Evolutionary conservation across 2,329 filamentous ascomycete genomes (phyloP).

Genomic region (Corinectria fuckeliana): DNA sequence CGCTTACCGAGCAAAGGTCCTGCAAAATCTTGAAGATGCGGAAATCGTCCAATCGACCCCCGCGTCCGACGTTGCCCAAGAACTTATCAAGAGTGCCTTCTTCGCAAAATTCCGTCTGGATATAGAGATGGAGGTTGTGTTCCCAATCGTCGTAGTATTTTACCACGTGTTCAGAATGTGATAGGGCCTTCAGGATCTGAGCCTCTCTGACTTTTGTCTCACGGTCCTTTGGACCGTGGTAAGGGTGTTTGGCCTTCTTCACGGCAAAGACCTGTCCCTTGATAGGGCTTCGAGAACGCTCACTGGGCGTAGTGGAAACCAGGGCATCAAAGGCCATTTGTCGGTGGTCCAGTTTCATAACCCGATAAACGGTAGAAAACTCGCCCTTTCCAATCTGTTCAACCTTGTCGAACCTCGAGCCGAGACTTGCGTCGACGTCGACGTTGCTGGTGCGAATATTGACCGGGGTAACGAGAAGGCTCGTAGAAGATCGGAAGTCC

Average conservation of each 20-base stretch:
- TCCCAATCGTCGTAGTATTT: constrained; percentile 90
- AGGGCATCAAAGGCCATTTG: constrained; percentile 47
- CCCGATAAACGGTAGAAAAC: constrained; percentile 91
- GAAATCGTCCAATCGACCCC: constrained; percentile 92
- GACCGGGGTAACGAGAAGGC: constrained; percentile 69
- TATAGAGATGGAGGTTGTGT: constrained; percentile 83
- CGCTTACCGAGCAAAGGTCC: constrained; percentile 78
- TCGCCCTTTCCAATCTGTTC: constrained; percentile 85
- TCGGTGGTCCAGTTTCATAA: constrained; percentile 54
- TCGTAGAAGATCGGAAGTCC: constrained; percentile 57
- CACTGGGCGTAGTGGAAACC: constrained; percentile 54
- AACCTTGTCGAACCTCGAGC: constrained; percentile 79
- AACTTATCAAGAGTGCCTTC: constrained; percentile 91
- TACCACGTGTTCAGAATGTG: constrained; percentile 83
- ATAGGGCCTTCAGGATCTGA: constrained; percentile 75
- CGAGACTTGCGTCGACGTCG: constrained; percentile 73
- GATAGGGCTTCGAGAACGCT: constrained; percentile 58
- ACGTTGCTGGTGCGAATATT: constrained; percentile 74
- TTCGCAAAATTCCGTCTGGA: constrained; percentile 96
- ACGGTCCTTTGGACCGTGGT: constrained; percentile 80
- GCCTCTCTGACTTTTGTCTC: constrained; percentile 86
- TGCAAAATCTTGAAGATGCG: constrained; percentile 97
- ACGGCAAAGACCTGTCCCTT: constrained; percentile 80
- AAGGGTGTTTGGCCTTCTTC: constrained; percentile 88
- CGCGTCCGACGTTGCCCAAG: constrained; percentile 79